Percentiles rank a stretch among this genome's conserved stretches.
These are phyloP conservation scores for Suillus cothurnatus DNA, from an alignment of 768 basidiomycete genomes.

Conservation along the genomic window DNA sequence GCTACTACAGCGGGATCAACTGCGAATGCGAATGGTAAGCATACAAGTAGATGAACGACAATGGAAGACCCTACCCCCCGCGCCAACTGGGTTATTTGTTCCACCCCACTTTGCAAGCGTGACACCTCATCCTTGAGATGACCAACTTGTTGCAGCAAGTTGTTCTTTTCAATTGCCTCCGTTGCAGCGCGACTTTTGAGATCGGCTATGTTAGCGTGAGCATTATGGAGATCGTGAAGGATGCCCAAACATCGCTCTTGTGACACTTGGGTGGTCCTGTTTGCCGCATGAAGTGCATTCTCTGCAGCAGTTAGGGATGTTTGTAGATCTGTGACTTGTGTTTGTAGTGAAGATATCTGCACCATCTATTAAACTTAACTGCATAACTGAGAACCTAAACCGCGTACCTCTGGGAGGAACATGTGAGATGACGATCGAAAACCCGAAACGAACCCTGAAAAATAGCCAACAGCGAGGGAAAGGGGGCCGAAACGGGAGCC, in stretches of 20 bases:
- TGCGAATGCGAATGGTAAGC: neutral
- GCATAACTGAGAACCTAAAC: too few relatives aligned
- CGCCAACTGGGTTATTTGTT: neutral
- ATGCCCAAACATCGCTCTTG: neutral
- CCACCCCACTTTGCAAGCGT: neutral
- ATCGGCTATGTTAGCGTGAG: neutral
- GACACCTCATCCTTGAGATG: neutral
- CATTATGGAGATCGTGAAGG: neutral
- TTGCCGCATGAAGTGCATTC: neutral
- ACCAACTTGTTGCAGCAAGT: neutral
- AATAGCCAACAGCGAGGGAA: neutral
- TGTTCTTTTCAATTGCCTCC: neutral
- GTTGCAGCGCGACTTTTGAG: neutral
- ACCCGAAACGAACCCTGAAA: neutral
- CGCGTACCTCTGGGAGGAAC: neutral
- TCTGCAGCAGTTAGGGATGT: neutral
- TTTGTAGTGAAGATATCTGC: neutral
- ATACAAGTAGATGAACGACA: neutral
- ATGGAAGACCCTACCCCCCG: neutral
- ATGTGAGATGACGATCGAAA: neutral
- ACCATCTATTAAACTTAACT: neutral
- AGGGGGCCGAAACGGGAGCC: neutral
- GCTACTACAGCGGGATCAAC: neutral
- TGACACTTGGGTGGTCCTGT: neutral
- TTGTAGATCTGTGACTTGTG: neutral